Evolutionary conservation across 2,329 filamentous ascomycete species (phyloP).

Genomic region (Gaeumannomyces sp.): DNA sequence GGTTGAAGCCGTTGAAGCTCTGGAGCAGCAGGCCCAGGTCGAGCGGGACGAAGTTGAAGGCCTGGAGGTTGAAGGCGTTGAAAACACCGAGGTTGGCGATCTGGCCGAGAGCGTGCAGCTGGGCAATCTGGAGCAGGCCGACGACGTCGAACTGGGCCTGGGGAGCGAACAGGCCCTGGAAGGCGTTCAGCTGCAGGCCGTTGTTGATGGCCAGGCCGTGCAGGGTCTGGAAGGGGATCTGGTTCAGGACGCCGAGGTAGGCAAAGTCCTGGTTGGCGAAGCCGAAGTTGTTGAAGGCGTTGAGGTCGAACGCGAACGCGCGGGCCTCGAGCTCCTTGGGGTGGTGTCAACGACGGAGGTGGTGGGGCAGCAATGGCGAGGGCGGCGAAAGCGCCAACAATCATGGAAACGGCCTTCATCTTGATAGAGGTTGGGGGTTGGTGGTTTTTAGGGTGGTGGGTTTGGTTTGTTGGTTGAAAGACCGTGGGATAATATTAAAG

Average conservation of each 20-base stretch:
- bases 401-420: constrained; percentile 43
- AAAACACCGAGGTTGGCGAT: constrained; percentile 25
- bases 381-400: constrained; percentile 39
- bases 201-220: constrained; percentile 34
- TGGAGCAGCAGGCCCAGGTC: constrained; percentile 19
- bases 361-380: constrained; percentile 36
- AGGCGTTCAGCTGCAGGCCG: constrained; percentile 38
- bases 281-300: constrained; percentile 34
- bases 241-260: constrained; percentile 42
- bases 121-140: constrained; percentile 17
- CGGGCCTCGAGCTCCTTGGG: constrained; percentile 29
- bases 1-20: constrained; percentile 21
- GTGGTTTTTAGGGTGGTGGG: neutral
- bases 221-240: constrained; percentile 37
- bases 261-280: constrained; percentile 35
- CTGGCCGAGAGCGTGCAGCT: constrained; percentile 17
- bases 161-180: constrained; percentile 30
- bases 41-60: constrained; percentile 18
- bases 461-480: constrained; percentile 10
- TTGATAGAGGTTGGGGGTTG: constrained; percentile 26
- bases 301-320: constrained; percentile 30
- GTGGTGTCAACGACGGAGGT: constrained; percentile 1
- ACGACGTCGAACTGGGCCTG: constrained; percentile 14
- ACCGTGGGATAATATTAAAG: constrained; percentile 21
- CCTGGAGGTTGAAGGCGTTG: constrained; percentile 22